Conservation (phyloP, 2,329 filamentous ascomycete genomes). For the Calonectria pseudoturangicola region DNA sequence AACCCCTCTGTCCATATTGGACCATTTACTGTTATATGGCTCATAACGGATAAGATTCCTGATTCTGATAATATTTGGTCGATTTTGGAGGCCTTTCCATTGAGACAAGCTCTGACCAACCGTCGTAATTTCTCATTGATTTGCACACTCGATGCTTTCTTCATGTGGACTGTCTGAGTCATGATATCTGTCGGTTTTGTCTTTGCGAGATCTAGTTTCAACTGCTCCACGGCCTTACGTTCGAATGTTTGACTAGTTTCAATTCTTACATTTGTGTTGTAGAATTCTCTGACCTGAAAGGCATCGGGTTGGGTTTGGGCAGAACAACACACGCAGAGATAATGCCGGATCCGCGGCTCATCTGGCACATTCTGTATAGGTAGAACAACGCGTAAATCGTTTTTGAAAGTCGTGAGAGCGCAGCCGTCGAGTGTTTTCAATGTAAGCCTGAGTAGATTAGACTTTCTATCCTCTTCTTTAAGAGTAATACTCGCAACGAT, state of each 20-base stretch:
- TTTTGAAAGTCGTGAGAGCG: not conserved
- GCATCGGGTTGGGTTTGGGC: not conserved
- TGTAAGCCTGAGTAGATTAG: not conserved
- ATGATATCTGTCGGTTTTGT: not conserved
- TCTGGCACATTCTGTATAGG: not conserved
- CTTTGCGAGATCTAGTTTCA: not conserved
- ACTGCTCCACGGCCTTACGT: not conserved
- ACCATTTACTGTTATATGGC: not conserved
- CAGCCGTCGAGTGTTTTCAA: not conserved
- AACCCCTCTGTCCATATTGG: not conserved
- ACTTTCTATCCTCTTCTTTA: slow-evolving; percentile 3
- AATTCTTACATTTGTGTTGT: not conserved
- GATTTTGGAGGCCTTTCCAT: not conserved
- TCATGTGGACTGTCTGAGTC: not conserved
- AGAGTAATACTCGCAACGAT: not conserved
- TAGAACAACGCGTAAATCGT: not conserved
- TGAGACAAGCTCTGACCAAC: not conserved
- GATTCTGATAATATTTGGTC: not conserved
- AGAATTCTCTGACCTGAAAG: not conserved
- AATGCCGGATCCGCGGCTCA: not conserved
- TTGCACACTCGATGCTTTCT: no score
- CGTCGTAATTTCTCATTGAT: not conserved
- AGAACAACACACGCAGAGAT: not conserved
- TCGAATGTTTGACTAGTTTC: not conserved
- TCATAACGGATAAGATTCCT: not conserved